These are phyloP conservation scores for Sambucus nigra DNA, from an alignment of 129 eudicot species.

Conservation along the genomic window DNA sequence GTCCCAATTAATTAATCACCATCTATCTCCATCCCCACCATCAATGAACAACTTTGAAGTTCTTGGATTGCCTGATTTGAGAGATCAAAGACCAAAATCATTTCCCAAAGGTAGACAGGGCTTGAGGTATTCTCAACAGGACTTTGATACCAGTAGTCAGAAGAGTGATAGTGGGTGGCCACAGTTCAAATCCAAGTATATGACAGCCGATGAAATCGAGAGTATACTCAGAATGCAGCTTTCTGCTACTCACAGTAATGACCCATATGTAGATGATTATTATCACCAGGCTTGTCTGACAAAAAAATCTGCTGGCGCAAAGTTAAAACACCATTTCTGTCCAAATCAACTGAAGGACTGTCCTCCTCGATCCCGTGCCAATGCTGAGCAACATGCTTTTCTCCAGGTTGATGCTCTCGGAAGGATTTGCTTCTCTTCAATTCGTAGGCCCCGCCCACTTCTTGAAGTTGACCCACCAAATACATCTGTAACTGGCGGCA, in stretches of 20 bases:
- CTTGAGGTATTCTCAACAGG: constrained; percentile 41
- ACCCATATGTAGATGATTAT: constrained; percentile 90
- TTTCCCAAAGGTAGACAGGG: constrained; percentile 45
- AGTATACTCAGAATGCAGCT: constrained; percentile 78
- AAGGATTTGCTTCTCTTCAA: constrained; percentile 81
- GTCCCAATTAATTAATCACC: constrained; percentile 41
- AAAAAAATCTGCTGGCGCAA: constrained; percentile 53
- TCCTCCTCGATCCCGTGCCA: constrained; percentile 54
- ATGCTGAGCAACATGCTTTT: constrained; percentile 77
- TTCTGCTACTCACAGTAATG: constrained; percentile 87
- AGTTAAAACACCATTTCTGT: constrained; percentile 75
- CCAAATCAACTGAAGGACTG: constrained; percentile 60
- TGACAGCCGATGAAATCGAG: constrained; percentile 81
- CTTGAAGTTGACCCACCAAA: constrained; percentile 77
- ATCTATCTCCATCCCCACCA: constrained; percentile 47
- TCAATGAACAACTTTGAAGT: constrained; percentile 54
- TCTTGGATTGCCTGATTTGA: constrained; percentile 46
- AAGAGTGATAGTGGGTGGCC: constrained; percentile 62
- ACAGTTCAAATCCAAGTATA: constrained; percentile 66
- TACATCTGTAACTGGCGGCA: constrained; percentile 27
- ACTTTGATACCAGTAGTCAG: constrained; percentile 37
- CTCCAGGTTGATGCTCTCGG: constrained; percentile 95
- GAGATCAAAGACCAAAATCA: constrained; percentile 48
- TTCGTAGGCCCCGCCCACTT: constrained; percentile 95
- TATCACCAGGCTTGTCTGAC: constrained; percentile 86